Evolutionary conservation across 1,284 basidiomycete species (phyloP), one percentile per base, ranked within the genome.

Genomic region (Boletus sp.): DNA sequence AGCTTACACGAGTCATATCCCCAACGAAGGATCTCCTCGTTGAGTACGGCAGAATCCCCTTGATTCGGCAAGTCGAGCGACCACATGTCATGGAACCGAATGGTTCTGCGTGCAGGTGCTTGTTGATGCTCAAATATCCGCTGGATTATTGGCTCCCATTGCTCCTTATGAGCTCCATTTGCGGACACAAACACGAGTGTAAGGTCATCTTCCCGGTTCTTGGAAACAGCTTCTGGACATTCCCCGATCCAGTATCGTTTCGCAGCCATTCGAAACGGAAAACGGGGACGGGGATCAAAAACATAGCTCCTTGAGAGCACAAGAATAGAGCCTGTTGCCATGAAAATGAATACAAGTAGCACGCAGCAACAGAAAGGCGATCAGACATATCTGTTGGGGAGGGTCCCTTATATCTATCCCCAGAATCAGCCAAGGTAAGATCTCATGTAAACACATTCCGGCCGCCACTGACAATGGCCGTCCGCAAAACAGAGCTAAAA

Each of bases 241-340:
- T 27, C 30, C 2, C n/a, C n/a, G n/a, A n/a, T n/a, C n/a, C n/a
- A n/a, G n/a, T n/a, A n/a, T n/a, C n/a, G n/a, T n/a, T n/a, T 12
- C 22, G 46, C 39, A 2, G 17, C 40, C 7, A 50, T 38, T 8
- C 10, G 46, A 33, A 42, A 42, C 19, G 39, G 36, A 8, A 43
- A 27, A 10, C 30, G 25, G 8, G 46, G 46, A 25, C 40, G 49
- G 1, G 46, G 48, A 27, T 49, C 46, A n/a, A 49, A 49, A 6
- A 41, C 12, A 7, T 33, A 36, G 32, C 3, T 25, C 27, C 19
- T 30, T 5, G 33, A 36, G 33, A 32, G 27, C n/a, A 48, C 5
- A 8, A 20, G 4, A 26, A 4, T 5, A 9, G 39, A 16, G 8
- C 13, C 4, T 33, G 3, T 4, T 9, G 19, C 1, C 27, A 25